These are phyloP conservation scores for Arabidopsis arenosa DNA, from an alignment of 345 rosid genomes.

Conservation along the genomic window DNA sequence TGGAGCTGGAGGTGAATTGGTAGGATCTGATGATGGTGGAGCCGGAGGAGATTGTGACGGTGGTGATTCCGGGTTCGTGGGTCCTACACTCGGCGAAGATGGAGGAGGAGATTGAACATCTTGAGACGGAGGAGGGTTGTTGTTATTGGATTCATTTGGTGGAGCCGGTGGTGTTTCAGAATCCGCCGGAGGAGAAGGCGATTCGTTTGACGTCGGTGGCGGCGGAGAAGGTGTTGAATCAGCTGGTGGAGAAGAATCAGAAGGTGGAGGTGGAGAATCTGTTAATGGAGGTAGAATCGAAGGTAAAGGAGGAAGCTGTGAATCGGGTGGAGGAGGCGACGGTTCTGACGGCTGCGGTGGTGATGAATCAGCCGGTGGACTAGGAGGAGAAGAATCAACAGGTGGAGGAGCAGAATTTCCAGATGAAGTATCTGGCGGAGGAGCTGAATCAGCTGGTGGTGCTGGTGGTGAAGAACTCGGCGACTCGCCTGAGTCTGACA, in stretches of 20 bases:
- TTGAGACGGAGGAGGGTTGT: slow-evolving; percentile 31
- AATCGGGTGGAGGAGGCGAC: slow-evolving; percentile 42
- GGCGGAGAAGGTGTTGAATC: slow-evolving; percentile 30
- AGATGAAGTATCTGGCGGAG: slow-evolving; percentile 25
- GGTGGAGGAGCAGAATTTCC: slow-evolving; percentile 35
- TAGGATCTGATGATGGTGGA: slow-evolving; percentile 26
- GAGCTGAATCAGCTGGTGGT: slow-evolving; percentile 30
- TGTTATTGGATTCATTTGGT: slow-evolving; percentile 6
- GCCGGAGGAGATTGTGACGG: slow-evolving; percentile 36
- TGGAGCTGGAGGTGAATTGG: slow-evolving; percentile 35
- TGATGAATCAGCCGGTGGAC: slow-evolving; percentile 39
- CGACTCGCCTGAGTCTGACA: slow-evolving; percentile 54
- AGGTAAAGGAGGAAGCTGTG: slow-evolving; percentile 31
- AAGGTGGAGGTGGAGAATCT: slow-evolving; percentile 15
- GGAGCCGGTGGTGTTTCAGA: slow-evolving; percentile 46
- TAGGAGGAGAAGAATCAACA: slow-evolving; percentile 30
- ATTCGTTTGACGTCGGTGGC: slow-evolving; percentile 41
- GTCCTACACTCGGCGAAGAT: slow-evolving; percentile 2
- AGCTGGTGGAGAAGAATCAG: slow-evolving; percentile 34
- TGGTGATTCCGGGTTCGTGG: slow-evolving; percentile 14
- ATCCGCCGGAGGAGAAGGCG: slow-evolving; percentile 37
- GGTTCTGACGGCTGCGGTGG: slow-evolving; percentile 39
- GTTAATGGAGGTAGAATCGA: slow-evolving; percentile 30
- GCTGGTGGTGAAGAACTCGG: slow-evolving; percentile 52
- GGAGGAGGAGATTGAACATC: slow-evolving; percentile 32